Conservation (phyloP, 257 asterid genomes). For the Perilla frutescens region DNA sequence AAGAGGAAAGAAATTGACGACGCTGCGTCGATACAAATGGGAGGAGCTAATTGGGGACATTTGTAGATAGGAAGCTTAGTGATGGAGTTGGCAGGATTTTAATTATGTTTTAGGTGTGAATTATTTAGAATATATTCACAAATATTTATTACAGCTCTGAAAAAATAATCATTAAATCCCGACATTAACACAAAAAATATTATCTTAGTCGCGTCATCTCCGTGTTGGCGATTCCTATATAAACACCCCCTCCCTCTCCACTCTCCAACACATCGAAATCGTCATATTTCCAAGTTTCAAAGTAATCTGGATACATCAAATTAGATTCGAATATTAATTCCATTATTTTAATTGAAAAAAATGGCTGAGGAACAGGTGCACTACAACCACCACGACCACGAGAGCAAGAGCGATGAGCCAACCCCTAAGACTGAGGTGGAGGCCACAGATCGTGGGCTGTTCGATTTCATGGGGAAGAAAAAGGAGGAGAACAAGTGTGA, state of each 20-base stretch:
- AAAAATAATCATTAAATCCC: no score
- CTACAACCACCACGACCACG: constrained; percentile 32
- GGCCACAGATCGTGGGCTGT: constrained; percentile 61
- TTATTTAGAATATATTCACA: background rate
- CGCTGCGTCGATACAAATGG: background rate
- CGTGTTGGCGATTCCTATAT: constrained; percentile 53
- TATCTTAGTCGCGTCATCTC: constrained; percentile 25
- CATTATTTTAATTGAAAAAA: background rate
- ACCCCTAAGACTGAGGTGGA: constrained; percentile 35
- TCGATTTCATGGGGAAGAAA: constrained; percentile 54
- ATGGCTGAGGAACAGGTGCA: constrained; percentile 55
- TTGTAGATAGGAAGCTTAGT: background rate
- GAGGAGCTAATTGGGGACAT: background rate
- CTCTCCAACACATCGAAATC: background rate
- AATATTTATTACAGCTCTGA: background rate
- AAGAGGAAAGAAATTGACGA: background rate
- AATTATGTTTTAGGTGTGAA: no score
- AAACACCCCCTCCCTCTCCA: constrained; percentile 9
- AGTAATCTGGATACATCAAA: no score
- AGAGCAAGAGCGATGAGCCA: constrained; percentile 35
- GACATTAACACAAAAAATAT: background rate
- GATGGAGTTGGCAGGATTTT: background rate
- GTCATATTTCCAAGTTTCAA: background rate
- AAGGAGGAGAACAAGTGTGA: constrained; percentile 51
- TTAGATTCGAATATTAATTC: background rate